A percentile compares a stretch with the other conserved stretches of the same genome.
These are phyloP conservation scores for Beauveria sp. DNA, from an alignment of 2,329 filamentous ascomycete species.

Conservation along the genomic window DNA sequence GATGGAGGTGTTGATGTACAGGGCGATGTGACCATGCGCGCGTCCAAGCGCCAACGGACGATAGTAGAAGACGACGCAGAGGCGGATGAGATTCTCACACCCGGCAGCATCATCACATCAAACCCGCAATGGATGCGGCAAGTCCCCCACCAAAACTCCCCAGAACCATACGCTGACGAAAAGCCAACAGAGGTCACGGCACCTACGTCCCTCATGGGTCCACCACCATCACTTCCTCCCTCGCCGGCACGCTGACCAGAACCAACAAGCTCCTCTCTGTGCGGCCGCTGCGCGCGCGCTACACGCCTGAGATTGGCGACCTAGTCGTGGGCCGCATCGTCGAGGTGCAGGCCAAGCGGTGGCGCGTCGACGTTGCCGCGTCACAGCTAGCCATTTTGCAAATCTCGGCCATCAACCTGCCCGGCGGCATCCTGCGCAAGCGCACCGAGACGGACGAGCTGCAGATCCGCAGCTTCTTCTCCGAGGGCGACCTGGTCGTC, in stretches of 20 bases:
- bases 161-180: background rate
- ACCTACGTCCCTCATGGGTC: constrained; percentile 63
- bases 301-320: constrained; percentile 93
- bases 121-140: constrained; percentile 96
- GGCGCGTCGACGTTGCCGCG: constrained; percentile 91
- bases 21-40: constrained; percentile 38
- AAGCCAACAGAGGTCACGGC: constrained; percentile 67
- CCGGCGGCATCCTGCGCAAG: constrained; percentile 84
- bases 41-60: constrained; percentile 30
- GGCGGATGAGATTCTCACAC: constrained; percentile 63
- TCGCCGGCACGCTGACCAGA: constrained; percentile 82
- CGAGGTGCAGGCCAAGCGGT: constrained; percentile 86
- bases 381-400: constrained; percentile 79
- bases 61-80: constrained; percentile 19
- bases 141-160: constrained; percentile 13
- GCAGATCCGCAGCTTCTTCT: constrained; percentile 95
- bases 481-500: constrained; percentile 86
- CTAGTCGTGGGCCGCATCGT: constrained; percentile 89
- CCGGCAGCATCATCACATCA: constrained; percentile 78
- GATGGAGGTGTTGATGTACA: constrained; percentile 39
- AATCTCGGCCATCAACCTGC: constrained; percentile 86
- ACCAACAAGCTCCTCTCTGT: constrained; percentile 97
- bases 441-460: constrained; percentile 93
- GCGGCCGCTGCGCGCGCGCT: constrained; percentile 80
- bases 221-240: constrained; percentile 74